A percentile compares a stretch with the other conserved stretches of the same genome.
phyloP scores from a whole-genome alignment of 2,329 filamentous ascomycete genomes.

The Verticillium alfalfae region DNA sequence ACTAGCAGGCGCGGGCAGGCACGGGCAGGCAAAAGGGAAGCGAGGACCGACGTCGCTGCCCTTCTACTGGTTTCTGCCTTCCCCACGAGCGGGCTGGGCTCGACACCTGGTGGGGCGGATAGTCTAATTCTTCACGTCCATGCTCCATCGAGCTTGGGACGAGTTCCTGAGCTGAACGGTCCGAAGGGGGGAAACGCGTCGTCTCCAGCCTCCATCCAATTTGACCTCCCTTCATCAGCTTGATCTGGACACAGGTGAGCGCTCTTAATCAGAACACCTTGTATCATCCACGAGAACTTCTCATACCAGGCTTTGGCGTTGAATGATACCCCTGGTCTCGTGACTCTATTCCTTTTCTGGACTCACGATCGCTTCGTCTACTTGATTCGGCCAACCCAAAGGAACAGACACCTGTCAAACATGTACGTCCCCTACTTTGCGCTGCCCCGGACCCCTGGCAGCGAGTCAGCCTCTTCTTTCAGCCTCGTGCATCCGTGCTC shows the following conservation, averaged over 20 bases:
- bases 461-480: neutral
- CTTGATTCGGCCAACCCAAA: neutral
- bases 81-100: neutral
- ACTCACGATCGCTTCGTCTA: neutral
- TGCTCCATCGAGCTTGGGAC: neutral
- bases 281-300: neutral
- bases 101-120: neutral
- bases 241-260: neutral
- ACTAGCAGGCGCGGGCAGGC: neutral
- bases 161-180: neutral
- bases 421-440: neutral
- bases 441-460: neutral
- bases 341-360: conserved; percentile 9
- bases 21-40: neutral
- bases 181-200: neutral
- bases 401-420: neutral
- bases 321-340: conserved; percentile 4
- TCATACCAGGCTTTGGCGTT: neutral
- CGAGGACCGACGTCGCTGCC: neutral
- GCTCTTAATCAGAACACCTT: neutral
- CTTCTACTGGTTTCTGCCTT: neutral
- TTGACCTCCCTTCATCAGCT: neutral
- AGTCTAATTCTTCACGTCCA: neutral
- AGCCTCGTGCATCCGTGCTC: neutral
- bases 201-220: neutral